These are phyloP conservation scores for Penicillium sp. DNA, from an alignment of 2,329 filamentous ascomycete genomes.

Conservation along the genomic window DNA sequence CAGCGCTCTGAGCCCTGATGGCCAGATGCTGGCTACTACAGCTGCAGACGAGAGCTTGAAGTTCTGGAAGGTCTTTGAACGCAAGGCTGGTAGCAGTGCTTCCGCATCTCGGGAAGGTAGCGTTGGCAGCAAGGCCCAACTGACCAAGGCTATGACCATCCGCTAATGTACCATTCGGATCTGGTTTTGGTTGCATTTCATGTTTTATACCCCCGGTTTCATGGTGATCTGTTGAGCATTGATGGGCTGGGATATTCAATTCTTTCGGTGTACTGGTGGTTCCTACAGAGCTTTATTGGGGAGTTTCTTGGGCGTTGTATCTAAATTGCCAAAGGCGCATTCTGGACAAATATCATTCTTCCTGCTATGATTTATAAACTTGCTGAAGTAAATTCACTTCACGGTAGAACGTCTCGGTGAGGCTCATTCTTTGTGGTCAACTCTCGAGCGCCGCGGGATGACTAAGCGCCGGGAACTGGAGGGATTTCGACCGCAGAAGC, in stretches of 20 bases:
- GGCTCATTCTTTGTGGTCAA: background rate
- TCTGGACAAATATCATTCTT: conserved; percentile 17
- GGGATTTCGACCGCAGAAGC: conserved; percentile 38
- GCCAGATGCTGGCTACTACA: conserved; percentile 95
- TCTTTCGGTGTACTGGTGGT: conserved; percentile 14
- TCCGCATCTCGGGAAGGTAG: conserved; percentile 64
- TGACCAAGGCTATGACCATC: conserved; percentile 95
- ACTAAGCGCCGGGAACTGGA: conserved; percentile 35
- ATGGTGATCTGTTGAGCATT: conserved; percentile 20
- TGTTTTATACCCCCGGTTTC: conserved; percentile 21
- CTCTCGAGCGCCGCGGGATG: conserved; percentile 16
- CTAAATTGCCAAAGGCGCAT: conserved; percentile 13
- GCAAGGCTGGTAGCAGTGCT: conserved; percentile 77
- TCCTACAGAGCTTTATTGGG: background rate
- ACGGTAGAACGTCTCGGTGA: background rate
- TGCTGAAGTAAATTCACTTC: background rate
- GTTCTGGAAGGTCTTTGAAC: conserved; percentile 99
- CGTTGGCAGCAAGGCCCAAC: conserved; percentile 74
- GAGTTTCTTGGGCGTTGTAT: conserved; percentile 18
- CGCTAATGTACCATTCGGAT: conserved; percentile 54
- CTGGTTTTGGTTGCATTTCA: background rate
- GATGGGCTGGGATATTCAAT: conserved; percentile 21
- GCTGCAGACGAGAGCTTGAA: conserved; percentile 96
- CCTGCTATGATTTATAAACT: background rate
- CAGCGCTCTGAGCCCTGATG: conserved; percentile 94